These are phyloP conservation scores for Russula griseocarnosa DNA, from an alignment of 768 basidiomycete species.

Conservation along the genomic window DNA sequence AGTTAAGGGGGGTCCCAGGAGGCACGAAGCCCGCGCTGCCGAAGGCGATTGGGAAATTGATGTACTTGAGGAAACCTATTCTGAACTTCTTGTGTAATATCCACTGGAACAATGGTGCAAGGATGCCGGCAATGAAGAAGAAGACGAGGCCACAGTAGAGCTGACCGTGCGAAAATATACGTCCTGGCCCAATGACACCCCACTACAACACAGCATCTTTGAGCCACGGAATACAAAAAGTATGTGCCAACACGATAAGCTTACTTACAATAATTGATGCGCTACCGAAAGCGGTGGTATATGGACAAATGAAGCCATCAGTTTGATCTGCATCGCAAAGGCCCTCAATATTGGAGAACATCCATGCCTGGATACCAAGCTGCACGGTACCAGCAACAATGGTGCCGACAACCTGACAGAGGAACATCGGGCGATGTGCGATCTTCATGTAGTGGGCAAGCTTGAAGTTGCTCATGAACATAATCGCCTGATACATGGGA, in stretches of 20 bases:
- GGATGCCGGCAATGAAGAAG: constrained; percentile 74
- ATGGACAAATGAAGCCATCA: constrained; percentile 68
- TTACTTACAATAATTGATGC: constrained; percentile 73
- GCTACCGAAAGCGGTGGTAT: constrained; percentile 68
- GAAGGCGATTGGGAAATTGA: constrained; percentile 50
- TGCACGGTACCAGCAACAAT: too few species aligned
- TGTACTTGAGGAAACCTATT: constrained; percentile 46
- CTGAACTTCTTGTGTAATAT: constrained; percentile 37
- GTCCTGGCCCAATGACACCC: constrained; percentile 73
- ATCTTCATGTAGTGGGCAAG: constrained; percentile 71
- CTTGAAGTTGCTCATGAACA: constrained; percentile 76
- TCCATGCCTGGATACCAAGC: too few species aligned
- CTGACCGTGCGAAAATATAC: constrained; percentile 28
- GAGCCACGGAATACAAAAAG: background rate
- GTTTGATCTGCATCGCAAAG: constrained; percentile 53
- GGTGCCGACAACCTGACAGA: too few species aligned
- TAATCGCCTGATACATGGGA: constrained; percentile 68
- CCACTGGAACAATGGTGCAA: constrained; percentile 56
- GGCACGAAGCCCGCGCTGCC: constrained; percentile 30
- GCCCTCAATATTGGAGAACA: too few species aligned
- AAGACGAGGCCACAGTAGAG: constrained; percentile 42
- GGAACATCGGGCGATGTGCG: constrained; percentile 60
- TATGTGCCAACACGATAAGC: too few species aligned
- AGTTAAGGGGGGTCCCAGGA: constrained; percentile 18
- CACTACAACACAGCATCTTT: constrained; percentile 21